A percentile compares a stretch with the other conserved stretches of the same genome.
Conservation (phyloP, 768 basidiomycete species). For the Boletus sensibilis region DNA sequence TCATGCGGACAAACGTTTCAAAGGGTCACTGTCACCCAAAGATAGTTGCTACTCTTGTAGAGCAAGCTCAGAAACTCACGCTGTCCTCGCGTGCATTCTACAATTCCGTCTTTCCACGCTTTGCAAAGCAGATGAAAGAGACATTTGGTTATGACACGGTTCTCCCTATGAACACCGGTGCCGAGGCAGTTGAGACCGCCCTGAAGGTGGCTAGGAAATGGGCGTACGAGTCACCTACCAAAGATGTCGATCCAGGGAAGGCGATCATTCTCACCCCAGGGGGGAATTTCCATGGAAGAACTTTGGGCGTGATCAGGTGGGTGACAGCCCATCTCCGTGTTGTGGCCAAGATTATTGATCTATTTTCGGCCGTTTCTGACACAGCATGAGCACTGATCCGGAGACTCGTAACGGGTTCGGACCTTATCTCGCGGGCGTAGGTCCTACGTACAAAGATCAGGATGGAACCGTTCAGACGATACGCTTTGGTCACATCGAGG, state of each 20-base stretch:
- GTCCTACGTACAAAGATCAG: conserved; percentile 67
- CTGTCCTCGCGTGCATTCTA: conserved; percentile 96
- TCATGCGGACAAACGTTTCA: conserved; percentile 16
- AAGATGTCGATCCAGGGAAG: conserved; percentile 50
- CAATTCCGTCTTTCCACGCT: conserved; percentile 87
- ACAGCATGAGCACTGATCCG: conserved; percentile 92
- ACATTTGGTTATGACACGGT: conserved; percentile 95
- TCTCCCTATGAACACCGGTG: conserved; percentile 98
- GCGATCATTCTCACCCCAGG: conserved; percentile 84
- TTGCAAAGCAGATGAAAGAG: conserved; percentile 78
- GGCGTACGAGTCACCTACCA: conserved; percentile 87
- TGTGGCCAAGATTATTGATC: conserved; percentile 1
- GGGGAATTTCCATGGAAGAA: conserved; percentile 96
- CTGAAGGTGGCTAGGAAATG: conserved; percentile 96
- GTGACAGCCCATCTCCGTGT: conserved; percentile 8
- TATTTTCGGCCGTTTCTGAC: conserved; percentile 13
- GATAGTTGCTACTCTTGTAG: conserved; percentile 76
- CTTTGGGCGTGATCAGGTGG: conserved; percentile 81
- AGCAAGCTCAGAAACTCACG: conserved; percentile 87
- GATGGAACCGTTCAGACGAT: conserved; percentile 54
- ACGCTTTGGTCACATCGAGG: conserved; percentile 79
- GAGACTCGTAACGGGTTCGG: conserved; percentile 87
- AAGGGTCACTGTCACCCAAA: conserved; percentile 90
- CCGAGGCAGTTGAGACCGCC: conserved; percentile 97
- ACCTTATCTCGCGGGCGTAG: conserved; percentile 83